A percentile compares a stretch with the other conserved stretches of the same genome.
phyloP scores from a whole-genome alignment of 495 filamentous ascomycete genomes.

The Bacidia gigantensis region DNA sequence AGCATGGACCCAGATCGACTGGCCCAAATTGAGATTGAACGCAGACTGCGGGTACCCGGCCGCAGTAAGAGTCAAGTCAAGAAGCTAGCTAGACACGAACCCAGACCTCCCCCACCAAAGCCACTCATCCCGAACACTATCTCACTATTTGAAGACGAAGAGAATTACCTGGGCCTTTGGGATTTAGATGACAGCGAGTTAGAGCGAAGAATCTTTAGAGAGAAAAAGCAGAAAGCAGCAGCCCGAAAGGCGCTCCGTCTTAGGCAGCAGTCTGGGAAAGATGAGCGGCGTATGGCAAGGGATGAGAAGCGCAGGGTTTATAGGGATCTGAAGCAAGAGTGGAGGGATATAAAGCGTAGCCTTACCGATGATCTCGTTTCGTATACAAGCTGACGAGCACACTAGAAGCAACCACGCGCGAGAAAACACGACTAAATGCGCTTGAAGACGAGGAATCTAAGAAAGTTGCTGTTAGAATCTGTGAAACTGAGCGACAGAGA shows the following conservation, averaged over 20 bases:
- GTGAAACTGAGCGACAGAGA: slow-evolving; percentile 13
- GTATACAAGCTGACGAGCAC: background rate
- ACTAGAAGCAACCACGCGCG: slow-evolving; percentile 11
- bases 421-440: slow-evolving; percentile 11
- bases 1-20: slow-evolving; percentile 10
- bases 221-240: slow-evolving; percentile 19
- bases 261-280: slow-evolving; percentile 21
- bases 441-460: slow-evolving; percentile 20
- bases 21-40: background rate
- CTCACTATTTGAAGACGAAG: slow-evolving; percentile 21
- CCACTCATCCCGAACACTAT: slow-evolving; percentile 23
- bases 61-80: slow-evolving; percentile 33
- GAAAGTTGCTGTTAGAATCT: slow-evolving; percentile 18
- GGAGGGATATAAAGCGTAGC: slow-evolving; percentile 19
- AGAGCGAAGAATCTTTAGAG: slow-evolving; percentile 14
- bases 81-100: slow-evolving; percentile 15
- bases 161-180: slow-evolving; percentile 24
- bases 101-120: slow-evolving; percentile 20
- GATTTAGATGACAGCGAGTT: slow-evolving; percentile 23
- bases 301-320: slow-evolving; percentile 20
- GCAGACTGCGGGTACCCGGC: background rate
- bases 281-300: slow-evolving; percentile 18
- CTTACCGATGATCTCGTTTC: background rate
- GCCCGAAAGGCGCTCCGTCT: slow-evolving; percentile 19
- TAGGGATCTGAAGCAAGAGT: slow-evolving; percentile 18